These are phyloP conservation scores for Aspergillus udagawae DNA, from an alignment of 2,329 filamentous ascomycete genomes.

Conservation along the genomic window DNA sequence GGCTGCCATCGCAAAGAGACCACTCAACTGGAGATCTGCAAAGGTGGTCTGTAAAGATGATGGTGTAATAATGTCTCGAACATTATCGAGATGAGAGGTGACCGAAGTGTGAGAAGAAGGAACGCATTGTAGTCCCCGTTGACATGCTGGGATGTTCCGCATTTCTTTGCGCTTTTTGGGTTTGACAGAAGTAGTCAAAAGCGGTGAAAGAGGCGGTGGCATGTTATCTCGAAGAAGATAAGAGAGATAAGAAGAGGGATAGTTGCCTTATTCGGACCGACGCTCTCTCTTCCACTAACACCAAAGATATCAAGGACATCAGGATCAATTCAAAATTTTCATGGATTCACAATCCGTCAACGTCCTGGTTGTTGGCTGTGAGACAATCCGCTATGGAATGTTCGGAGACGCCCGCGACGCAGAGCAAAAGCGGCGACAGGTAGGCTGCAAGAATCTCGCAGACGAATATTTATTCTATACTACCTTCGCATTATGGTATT, in stretches of 20 bases:
- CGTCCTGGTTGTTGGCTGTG: background rate
- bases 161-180: background rate
- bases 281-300: background rate
- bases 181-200: background rate
- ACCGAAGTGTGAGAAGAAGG: background rate
- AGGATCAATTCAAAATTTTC: too few relatives aligned
- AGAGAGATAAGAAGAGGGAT: too few relatives aligned
- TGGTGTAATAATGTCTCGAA: background rate
- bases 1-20: slow-evolving; percentile 20
- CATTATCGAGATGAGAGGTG: background rate
- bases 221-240: background rate
- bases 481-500: too few relatives aligned
- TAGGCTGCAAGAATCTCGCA: too few relatives aligned
- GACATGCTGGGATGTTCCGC: background rate
- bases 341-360: background rate
- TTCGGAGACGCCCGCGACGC: too few relatives aligned
- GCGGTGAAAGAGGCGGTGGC: background rate
- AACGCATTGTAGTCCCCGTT: background rate
- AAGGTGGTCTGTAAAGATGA: background rate
- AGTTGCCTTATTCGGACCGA: too few relatives aligned
- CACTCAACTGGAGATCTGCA: background rate
- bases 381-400: background rate
- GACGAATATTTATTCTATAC: too few relatives aligned
- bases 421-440: too few relatives aligned
- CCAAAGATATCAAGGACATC: background rate